Conservation (phyloP, 352 stramenopile species). For the Pythium sukuiense region DNA sequence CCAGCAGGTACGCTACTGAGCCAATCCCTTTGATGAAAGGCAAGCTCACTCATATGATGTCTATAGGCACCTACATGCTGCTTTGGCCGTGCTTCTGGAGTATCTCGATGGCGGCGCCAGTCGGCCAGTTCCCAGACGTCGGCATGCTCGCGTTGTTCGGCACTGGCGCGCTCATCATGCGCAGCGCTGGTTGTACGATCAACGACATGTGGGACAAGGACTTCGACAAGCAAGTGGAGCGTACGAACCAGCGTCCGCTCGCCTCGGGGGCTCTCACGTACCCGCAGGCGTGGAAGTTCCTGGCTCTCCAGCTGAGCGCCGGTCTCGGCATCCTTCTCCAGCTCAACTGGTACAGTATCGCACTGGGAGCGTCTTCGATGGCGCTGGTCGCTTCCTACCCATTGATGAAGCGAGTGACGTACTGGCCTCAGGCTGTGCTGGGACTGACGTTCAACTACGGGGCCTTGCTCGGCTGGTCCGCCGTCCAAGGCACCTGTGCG, state of each 20-base stretch:
- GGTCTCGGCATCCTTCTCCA: conserved; percentile 94
- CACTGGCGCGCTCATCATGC: conserved; percentile 96
- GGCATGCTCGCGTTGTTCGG: conserved; percentile 81
- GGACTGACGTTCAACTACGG: conserved; percentile 99
- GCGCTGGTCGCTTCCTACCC: conserved; percentile 95
- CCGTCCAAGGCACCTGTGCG: conserved; percentile 79
- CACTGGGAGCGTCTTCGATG: conserved; percentile 91
- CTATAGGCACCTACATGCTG: conserved; percentile 93
- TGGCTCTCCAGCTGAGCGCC: conserved; percentile 91
- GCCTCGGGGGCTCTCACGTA: conserved; percentile 90
- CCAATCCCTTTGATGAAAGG: neutral
- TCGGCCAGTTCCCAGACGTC: conserved; percentile 77
- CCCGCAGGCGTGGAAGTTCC: conserved; percentile 90
- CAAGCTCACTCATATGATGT: neutral
- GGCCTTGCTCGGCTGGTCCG: conserved; percentile 93
- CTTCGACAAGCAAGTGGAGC: conserved; percentile 94
- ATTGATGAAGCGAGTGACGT: conserved; percentile 97
- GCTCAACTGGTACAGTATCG: conserved; percentile 94
- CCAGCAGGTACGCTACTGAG: conserved; percentile 47
- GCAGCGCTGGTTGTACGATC: conserved; percentile 97
- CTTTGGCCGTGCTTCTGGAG: conserved; percentile 98
- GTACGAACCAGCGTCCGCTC: conserved; percentile 94
- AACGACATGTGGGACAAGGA: conserved; percentile 99
- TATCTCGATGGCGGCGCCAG: conserved; percentile 91
- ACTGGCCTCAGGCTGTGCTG: conserved; percentile 97